A percentile compares a stretch with the other conserved stretches of the same genome.
phyloP scores from a whole-genome alignment of 1,139 yeast genomes.

The Candida freyschussii region DNA sequence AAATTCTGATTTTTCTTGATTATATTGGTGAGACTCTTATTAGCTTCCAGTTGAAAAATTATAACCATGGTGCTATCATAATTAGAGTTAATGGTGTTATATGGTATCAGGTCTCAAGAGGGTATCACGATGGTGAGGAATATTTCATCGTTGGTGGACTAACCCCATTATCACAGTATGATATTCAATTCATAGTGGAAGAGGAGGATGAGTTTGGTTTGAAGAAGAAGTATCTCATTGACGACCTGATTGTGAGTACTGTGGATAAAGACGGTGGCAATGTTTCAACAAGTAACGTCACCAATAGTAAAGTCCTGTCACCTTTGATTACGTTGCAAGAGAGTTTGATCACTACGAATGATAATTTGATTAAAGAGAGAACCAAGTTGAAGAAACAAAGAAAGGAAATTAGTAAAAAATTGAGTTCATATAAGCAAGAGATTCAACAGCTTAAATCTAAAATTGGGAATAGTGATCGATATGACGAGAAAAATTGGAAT shows the following conservation, averaged over 20 bases:
- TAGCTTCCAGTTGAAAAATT: slow-evolving; percentile 41
- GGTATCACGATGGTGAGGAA: slow-evolving; percentile 37
- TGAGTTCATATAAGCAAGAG: slow-evolving; percentile 48
- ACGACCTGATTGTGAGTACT: slow-evolving; percentile 42
- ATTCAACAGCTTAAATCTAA: slow-evolving; percentile 52
- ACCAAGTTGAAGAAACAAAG: slow-evolving; percentile 52
- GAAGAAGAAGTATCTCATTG: slow-evolving; percentile 35
- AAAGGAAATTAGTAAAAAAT: slow-evolving; percentile 55
- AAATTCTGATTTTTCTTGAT: slow-evolving; percentile 39
- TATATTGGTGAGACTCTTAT: slow-evolving; percentile 52
- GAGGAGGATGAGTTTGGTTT: slow-evolving; percentile 27
- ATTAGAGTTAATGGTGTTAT: slow-evolving; percentile 55
- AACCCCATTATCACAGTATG: slow-evolving; percentile 65
- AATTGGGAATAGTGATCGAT: slow-evolving; percentile 40
- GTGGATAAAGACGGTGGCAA: slow-evolving; percentile 23
- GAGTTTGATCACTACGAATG: slow-evolving; percentile 57
- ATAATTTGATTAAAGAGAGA: slow-evolving; percentile 47
- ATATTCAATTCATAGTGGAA: slow-evolving; percentile 50
- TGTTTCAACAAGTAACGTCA: slow-evolving; percentile 13
- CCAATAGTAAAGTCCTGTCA: slow-evolving; percentile 30
- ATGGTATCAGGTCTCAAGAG: slow-evolving; percentile 53
- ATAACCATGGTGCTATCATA: slow-evolving; percentile 33
- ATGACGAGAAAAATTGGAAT: slow-evolving; percentile 41
- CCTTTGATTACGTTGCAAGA: slow-evolving; percentile 58
- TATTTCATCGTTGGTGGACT: slow-evolving; percentile 55